Conservation (phyloP, 176 grass and related monocot genomes). For the Miscanthus lutarioriparius region DNA sequence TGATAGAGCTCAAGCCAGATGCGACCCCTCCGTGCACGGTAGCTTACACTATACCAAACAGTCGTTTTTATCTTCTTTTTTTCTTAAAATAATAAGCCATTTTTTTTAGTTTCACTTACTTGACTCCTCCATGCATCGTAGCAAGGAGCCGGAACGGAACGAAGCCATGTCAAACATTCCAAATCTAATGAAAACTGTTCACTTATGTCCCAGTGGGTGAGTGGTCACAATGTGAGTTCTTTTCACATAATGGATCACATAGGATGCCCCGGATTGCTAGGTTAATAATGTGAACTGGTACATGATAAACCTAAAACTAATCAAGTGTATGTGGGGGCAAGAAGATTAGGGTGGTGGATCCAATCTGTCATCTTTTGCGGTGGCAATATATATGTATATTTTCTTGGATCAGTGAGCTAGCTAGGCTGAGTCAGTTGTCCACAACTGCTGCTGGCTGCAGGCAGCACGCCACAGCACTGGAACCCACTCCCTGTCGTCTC, state of each 20-base stretch:
- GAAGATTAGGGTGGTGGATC: constrained; percentile 42
- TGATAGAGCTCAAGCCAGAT: no score
- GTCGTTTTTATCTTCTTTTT: no score
- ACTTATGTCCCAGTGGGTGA: not conserved
- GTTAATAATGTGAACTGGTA: constrained; percentile 23
- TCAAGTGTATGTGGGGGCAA: not conserved
- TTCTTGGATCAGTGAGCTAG: constrained; percentile 8
- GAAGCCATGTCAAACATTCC: not conserved
- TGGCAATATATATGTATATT: constrained; percentile 15
- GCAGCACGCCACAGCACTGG: no score
- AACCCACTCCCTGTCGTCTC: constrained; percentile 20
- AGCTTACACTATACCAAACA: not conserved
- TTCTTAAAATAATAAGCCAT: not conserved
- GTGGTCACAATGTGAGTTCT: not conserved
- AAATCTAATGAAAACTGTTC: not conserved
- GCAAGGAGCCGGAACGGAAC: no score
- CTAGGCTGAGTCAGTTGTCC: no score
- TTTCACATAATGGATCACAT: constrained; percentile 1
- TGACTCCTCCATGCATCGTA: not conserved
- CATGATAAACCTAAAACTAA: not conserved
- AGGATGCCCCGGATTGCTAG: constrained; percentile 28
- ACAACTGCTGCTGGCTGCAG: no score
- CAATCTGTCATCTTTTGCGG: constrained; percentile 55
- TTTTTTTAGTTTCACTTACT: no score
- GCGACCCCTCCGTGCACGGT: no score